phyloP scores from a whole-genome alignment of 2,329 filamentous ascomycete genomes.

The Canariomyces notabilis region DNA sequence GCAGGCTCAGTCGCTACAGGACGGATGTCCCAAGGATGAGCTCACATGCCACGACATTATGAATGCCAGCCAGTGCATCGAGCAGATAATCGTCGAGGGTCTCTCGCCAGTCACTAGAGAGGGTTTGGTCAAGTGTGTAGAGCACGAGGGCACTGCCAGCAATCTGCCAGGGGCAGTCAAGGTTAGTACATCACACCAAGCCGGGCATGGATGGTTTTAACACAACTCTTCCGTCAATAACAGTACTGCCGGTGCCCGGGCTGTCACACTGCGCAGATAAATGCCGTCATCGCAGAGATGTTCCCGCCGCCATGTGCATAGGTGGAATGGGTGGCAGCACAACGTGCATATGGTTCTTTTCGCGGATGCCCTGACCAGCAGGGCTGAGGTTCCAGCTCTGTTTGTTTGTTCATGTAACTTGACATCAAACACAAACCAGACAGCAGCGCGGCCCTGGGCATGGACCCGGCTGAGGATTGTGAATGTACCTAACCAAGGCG shows the following conservation, averaged over 20 bases:
- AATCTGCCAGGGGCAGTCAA: slow-evolving; percentile 17
- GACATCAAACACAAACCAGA: too few species aligned
- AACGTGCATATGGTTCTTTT: too few species aligned
- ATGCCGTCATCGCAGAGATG: slow-evolving; percentile 10
- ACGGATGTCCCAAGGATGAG: slow-evolving; percentile 15
- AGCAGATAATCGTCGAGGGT: slow-evolving; percentile 8
- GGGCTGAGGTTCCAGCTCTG: too few species aligned
- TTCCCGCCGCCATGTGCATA: slow-evolving; percentile 16
- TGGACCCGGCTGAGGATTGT: too few species aligned
- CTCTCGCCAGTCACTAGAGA: slow-evolving; percentile 5
- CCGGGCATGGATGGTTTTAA: neutral
- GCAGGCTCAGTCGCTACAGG: slow-evolving; percentile 3
- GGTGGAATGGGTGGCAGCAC: too few species aligned
- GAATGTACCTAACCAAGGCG: too few species aligned
- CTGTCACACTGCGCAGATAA: slow-evolving; percentile 15
- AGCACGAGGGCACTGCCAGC: slow-evolving; percentile 19
- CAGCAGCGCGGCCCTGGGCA: too few species aligned
- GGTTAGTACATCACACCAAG: slow-evolving; percentile 4
- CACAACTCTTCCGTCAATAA: neutral
- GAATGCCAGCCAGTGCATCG: slow-evolving; percentile 18
- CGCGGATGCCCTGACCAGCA: too few species aligned
- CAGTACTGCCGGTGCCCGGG: slow-evolving; percentile 18
- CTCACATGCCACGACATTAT: slow-evolving; percentile 19
- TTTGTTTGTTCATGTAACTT: too few species aligned
- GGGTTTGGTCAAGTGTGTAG: slow-evolving; percentile 14